Conservation (phyloP, 139 green algal genomes). For the Chlorella sp. region DNA sequence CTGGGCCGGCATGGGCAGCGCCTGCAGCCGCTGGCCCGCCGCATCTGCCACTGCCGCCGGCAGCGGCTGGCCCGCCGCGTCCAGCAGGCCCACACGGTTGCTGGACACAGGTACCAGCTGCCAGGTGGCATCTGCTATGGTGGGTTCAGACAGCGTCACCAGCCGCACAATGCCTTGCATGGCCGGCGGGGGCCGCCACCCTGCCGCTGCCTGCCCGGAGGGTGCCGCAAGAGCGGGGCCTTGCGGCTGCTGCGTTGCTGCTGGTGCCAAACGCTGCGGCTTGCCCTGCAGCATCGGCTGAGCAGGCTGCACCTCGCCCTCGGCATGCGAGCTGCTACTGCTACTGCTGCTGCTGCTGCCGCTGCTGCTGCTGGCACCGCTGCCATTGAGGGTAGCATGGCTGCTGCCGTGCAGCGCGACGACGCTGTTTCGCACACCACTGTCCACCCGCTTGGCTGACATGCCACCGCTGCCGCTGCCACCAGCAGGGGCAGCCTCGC, state of each 20-base stretch:
- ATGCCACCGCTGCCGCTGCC: neutral
- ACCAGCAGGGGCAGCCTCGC: neutral
- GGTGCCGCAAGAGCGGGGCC: too few species aligned
- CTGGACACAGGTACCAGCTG: conserved; percentile 22
- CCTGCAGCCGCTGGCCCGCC: neutral
- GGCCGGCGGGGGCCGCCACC: neutral
- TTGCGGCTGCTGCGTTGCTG: neutral
- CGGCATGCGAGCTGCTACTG: neutral
- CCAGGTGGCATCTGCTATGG: conserved; percentile 9
- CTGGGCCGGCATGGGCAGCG: conserved; percentile 11
- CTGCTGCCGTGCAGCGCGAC: neutral
- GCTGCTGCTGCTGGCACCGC: neutral
- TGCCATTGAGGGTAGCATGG: neutral
- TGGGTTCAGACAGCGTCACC: neutral
- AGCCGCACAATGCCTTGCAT: conserved; percentile 1
- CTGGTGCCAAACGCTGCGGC: neutral
- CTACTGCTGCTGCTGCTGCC: neutral
- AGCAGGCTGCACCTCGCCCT: neutral
- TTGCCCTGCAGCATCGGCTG: neutral
- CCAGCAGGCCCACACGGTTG: conserved; percentile 7
- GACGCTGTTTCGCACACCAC: neutral
- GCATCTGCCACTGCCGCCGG: neutral
- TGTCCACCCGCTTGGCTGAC: too few species aligned
- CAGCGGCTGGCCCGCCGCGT: neutral
- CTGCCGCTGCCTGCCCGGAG: neutral